Evolutionary conservation across 352 stramenopile species (phyloP).

Genomic region (Blastocystis sp.): DNA sequence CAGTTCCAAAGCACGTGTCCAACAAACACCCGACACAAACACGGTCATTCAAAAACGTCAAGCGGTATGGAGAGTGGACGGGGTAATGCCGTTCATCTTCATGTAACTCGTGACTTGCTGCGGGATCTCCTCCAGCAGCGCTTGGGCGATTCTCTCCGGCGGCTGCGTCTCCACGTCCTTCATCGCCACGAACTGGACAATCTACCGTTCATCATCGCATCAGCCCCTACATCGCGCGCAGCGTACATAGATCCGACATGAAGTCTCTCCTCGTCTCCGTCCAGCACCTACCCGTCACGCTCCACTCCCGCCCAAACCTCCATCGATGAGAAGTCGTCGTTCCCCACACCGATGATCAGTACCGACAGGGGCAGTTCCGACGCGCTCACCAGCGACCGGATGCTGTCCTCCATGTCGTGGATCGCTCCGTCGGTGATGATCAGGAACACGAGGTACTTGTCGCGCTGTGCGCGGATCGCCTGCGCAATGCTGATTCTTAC

Average conservation of each 20-base stretch:
- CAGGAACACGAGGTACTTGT: conserved; percentile 85
- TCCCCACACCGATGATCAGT: conserved; percentile 82
- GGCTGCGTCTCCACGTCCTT: background rate
- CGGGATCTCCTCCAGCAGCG: conserved; percentile 82
- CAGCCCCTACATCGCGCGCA: conserved; percentile 80
- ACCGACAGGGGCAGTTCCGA: conserved; percentile 77
- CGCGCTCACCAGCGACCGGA: conserved; percentile 73
- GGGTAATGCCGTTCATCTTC: conserved; percentile 79
- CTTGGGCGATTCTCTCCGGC: conserved; percentile 76
- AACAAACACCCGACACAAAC: too few relatives aligned
- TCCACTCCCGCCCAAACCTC: background rate
- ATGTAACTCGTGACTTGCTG: conserved; percentile 83
- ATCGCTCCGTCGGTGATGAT: conserved; percentile 87
- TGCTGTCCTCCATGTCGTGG: conserved; percentile 83
- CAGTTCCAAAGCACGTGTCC: too few relatives aligned
- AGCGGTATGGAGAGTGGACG: conserved; percentile 68
- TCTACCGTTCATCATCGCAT: background rate
- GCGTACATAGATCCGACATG: conserved; percentile 77
- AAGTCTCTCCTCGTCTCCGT: conserved; percentile 80
- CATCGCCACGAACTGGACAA: conserved; percentile 61
- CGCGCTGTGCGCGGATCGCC: conserved; percentile 24
- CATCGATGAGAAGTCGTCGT: conserved; percentile 82
- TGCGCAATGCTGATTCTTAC: background rate
- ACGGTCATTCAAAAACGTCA: too few relatives aligned
- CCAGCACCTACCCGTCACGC: conserved; percentile 75